Conservation (phyloP, 768 basidiomycete species). For the Boletus sp. region DNA sequence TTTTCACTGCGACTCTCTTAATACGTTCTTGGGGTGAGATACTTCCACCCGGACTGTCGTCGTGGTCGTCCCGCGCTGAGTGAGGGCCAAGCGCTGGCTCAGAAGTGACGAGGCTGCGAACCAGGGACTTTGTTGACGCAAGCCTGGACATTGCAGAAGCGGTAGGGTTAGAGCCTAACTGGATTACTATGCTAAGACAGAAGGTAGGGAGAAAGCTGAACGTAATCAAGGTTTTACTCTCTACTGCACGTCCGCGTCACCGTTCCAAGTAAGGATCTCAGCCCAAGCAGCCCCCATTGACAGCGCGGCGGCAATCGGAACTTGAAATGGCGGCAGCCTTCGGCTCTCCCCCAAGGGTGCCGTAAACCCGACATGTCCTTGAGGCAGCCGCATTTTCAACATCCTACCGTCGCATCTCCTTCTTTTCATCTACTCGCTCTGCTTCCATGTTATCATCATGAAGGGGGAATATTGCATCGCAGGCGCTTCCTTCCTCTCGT, state of each 20-base stretch:
- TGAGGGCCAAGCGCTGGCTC: slow-evolving; percentile 36
- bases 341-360: slow-evolving; percentile 12
- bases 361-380: slow-evolving; percentile 22
- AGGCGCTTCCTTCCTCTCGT: slow-evolving; percentile 72
- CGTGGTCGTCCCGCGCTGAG: slow-evolving; percentile 30
- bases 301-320: slow-evolving; percentile 14
- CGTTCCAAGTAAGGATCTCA: slow-evolving; percentile 17
- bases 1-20: slow-evolving; percentile 55
- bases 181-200: slow-evolving; percentile 8
- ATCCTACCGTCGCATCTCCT: slow-evolving; percentile 15
- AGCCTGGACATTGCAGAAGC: slow-evolving; percentile 23
- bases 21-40: slow-evolving; percentile 43
- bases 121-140: slow-evolving; percentile 22
- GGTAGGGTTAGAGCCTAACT: not conserved
- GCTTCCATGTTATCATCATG: slow-evolving; percentile 39
- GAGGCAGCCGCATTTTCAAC: slow-evolving; percentile 24
- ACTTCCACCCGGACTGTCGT: slow-evolving; percentile 28
- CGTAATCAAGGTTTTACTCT: not conserved
- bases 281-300: too few relatives aligned
- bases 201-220: not conserved
- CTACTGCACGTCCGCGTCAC: slow-evolving; percentile 6
- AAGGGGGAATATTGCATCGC: slow-evolving; percentile 78
- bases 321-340: slow-evolving; percentile 5
- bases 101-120: slow-evolving; percentile 18
- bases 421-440: slow-evolving; percentile 16